Evolutionary conservation across 768 basidiomycete genomes (phyloP).

Genomic region (Tulasnella sp.): DNA sequence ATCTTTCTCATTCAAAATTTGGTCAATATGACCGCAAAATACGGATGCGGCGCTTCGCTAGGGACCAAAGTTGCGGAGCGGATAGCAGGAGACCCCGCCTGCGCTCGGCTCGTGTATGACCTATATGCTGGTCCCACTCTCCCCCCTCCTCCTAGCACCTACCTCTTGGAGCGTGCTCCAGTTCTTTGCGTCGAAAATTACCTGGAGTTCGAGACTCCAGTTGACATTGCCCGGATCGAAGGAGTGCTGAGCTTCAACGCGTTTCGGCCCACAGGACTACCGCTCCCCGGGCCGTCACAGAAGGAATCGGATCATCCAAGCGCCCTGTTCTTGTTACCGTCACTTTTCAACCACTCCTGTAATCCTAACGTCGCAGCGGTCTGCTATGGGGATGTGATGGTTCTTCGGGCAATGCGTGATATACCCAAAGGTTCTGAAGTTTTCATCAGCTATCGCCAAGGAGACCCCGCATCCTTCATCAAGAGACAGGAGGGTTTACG

Average conservation of each 20-base stretch:
- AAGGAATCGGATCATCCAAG: slow-evolving; percentile 19
- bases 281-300: neutral
- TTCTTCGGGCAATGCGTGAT: slow-evolving; percentile 40
- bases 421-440: slow-evolving; percentile 43
- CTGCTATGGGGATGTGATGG: slow-evolving; percentile 43
- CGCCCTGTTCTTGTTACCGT: slow-evolving; percentile 43
- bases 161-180: slow-evolving; percentile 19
- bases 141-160: slow-evolving; percentile 37
- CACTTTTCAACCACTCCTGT: slow-evolving; percentile 48
- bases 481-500: neutral
- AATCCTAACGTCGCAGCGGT: slow-evolving; percentile 39
- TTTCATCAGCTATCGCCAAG: slow-evolving; percentile 34
- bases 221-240: slow-evolving; percentile 43
- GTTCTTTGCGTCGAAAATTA: slow-evolving; percentile 2
- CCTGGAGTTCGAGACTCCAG: slow-evolving; percentile 28
- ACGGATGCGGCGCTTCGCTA: slow-evolving; percentile 29
- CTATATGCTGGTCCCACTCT: slow-evolving; percentile 42
- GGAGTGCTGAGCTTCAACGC: slow-evolving; percentile 40
- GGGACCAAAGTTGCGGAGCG: slow-evolving; percentile 33
- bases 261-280: slow-evolving; percentile 32
- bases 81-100: slow-evolving; percentile 40
- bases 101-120: slow-evolving; percentile 37
- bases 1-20: slow-evolving; percentile 33
- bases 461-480: neutral
- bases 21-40: slow-evolving; percentile 24